These are phyloP conservation scores for Backusella parvicylindrica DNA, from an alignment of 192 early-diverging fungal genomes.

Conservation along the genomic window DNA sequence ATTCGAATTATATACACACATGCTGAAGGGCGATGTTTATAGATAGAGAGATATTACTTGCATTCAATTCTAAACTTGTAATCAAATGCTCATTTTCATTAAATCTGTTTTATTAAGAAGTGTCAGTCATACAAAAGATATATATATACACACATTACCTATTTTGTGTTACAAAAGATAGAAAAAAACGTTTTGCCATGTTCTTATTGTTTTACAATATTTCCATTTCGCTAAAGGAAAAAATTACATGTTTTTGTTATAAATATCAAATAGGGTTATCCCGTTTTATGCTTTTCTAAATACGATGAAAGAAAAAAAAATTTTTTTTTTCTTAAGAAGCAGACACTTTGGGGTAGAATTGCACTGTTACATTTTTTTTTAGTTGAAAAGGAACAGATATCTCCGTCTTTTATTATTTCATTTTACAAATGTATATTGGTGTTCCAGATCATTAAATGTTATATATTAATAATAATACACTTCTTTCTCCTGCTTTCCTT, in stretches of 20 bases:
- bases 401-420: neutral
- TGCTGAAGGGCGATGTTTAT: no score
- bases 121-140: no score
- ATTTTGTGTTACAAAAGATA: neutral
- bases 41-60: no score
- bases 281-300: no score
- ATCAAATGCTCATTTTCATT: no score
- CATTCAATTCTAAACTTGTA: no score
- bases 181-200: neutral
- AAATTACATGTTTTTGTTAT: no score
- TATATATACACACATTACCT: neutral
- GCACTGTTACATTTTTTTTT: neutral
- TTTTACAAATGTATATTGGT: neutral
- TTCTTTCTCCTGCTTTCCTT: neutral
- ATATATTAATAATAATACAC: neutral
- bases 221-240: neutral
- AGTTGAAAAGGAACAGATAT: neutral
- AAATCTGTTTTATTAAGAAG: no score
- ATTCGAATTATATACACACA: no score
- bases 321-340: no score
- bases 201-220: neutral
- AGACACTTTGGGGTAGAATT: neutral
- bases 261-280: no score
- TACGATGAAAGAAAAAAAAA: no score
- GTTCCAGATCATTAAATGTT: neutral